Evolutionary conservation across 2,329 filamentous ascomycete species (phyloP).

Genomic region (Fusarium sp.): DNA sequence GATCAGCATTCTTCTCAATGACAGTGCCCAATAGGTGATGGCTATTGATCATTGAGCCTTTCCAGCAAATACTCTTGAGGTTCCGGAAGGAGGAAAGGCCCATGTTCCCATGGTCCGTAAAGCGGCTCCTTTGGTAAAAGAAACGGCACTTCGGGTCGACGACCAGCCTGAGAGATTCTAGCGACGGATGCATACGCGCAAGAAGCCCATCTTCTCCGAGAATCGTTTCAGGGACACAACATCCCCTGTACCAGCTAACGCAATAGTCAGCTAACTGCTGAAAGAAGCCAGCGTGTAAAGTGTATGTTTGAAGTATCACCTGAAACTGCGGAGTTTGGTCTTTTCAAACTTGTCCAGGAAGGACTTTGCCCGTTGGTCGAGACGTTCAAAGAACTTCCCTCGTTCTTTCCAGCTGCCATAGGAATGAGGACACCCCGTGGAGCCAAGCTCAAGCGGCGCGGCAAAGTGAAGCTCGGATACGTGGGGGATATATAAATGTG

Average conservation of each 20-base stretch:
- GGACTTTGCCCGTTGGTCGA: not conserved
- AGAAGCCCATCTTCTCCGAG: not conserved
- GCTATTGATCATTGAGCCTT: rapidly evolving
- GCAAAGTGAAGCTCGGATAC: not conserved
- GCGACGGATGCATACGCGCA: rapidly evolving
- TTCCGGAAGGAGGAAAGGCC: not conserved
- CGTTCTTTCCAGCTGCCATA: too few species aligned
- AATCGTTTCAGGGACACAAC: not conserved
- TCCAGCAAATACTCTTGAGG: not conserved
- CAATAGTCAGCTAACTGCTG: not conserved
- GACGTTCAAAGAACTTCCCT: too few species aligned
- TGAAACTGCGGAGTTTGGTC: not conserved
- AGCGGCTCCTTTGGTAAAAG: not conserved
- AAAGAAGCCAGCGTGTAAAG: not conserved
- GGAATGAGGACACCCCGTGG: not conserved
- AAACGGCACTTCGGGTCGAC: not conserved
- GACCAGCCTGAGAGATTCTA: not conserved
- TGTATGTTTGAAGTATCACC: not conserved
- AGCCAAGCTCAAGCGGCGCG: not conserved
- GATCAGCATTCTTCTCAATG: not conserved
- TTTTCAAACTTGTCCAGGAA: not conserved
- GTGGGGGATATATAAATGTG: not conserved
- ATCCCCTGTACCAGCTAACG: not conserved
- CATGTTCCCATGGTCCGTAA: not conserved
- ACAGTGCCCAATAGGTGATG: not conserved